Conservation (phyloP, 805 yeast species). For the Starmerella geochares region DNA sequence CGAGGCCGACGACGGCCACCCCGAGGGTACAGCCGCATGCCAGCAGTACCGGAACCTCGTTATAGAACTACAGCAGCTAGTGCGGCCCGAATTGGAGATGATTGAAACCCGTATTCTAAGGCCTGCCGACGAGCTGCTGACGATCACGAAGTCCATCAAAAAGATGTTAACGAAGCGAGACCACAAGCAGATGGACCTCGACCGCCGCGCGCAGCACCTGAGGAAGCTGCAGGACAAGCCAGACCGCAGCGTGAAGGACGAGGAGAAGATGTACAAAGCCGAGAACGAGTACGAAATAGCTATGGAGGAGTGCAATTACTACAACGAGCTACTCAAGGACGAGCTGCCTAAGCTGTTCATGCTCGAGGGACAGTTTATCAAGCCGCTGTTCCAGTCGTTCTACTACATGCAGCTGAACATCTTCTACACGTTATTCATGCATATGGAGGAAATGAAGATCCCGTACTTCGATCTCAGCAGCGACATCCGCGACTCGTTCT, state of each 20-base stretch:
- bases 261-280: constrained; percentile 76
- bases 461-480: constrained; percentile 84
- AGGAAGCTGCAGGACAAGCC: constrained; percentile 70
- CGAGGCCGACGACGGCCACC: constrained; percentile 63
- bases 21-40: constrained; percentile 91
- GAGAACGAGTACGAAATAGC: constrained; percentile 86
- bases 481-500: constrained; percentile 74
- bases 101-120: constrained; percentile 80
- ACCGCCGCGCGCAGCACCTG: constrained; percentile 62
- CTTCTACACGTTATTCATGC: constrained; percentile 79
- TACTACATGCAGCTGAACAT: constrained; percentile 97
- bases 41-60: constrained; percentile 86
- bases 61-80: constrained; percentile 67
- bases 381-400: constrained; percentile 85
- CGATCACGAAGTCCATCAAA: constrained; percentile 69
- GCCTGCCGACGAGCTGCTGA: constrained; percentile 84
- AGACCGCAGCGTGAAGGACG: constrained; percentile 79
- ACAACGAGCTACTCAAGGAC: constrained; percentile 83
- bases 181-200: constrained; percentile 89
- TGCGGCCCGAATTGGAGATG: constrained; percentile 86
- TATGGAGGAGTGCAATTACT: constrained; percentile 90
- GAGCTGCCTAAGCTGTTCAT: constrained; percentile 82
- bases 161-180: constrained; percentile 93
- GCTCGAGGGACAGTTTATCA: constrained; percentile 83
- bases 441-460: constrained; percentile 92